Evolutionary conservation across 1,284 basidiomycete genomes (phyloP), one percentile per base, ranked within the genome.

Genomic region (Amylostereum areolatum): DNA sequence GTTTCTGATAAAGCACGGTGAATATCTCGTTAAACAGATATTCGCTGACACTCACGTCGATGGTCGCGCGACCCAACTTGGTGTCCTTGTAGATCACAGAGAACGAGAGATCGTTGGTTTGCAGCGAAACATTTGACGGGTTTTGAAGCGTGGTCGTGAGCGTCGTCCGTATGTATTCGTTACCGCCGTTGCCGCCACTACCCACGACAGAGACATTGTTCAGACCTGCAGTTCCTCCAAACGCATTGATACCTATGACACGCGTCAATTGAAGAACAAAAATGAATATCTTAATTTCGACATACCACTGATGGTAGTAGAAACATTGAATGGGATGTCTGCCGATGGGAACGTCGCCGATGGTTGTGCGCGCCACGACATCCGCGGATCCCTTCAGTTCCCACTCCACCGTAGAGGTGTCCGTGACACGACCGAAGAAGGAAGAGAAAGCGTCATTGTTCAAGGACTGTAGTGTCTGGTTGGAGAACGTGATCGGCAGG

Each of bases 111-210:
- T 77, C 71, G 49, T 74, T 71, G 7, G 85, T 88, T 51, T 73
- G 63, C 33, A 90, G 68, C 2, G 83, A 81, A 36, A 89, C 65
- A 58, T 87, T 83, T 5, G 84, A 85, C 6, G 83, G 85, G 56
- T 87, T 88, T 37, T 79, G 59, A 45, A 87, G 66, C 30, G 64
- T 69, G 9, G 80, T 74, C 1, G 69, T 78, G 29, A 85, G 63
- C 2, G 79, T 81, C 3, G 78, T 58, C 27, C 72, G 61, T 45
- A 85, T 72, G 57, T 70, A 86, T 60, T 83, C 66, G 54, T 69
- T 69, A 9, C 79, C 80, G 27, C 74, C 75, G 45, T 64, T 63
- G 40, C 81, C 80, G 34, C 83, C 81, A 54, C 82, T 83, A 29
- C 82, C 84, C 24, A 70, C 66, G 25, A 86, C 77, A 8, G 68